Evolutionary conservation across 495 filamentous ascomycete species (phyloP), one percentile per base, ranked within the genome.

Genomic region (Daldinia concentrica): DNA sequence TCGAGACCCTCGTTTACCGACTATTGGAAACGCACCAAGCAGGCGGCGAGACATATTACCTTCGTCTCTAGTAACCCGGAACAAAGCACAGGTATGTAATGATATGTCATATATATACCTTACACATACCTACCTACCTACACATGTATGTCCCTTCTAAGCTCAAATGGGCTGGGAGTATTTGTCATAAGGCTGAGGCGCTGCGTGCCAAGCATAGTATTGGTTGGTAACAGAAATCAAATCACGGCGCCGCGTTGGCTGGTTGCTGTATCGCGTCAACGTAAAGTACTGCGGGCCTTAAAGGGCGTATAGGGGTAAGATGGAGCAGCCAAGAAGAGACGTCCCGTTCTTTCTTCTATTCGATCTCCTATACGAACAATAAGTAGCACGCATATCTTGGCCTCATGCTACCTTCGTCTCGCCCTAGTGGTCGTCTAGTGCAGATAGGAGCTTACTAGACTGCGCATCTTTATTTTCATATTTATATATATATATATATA

Each of bases 21-120:
- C 15, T 82, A 78, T 62, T 82, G 80, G 80, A 80, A 75, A 51
- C 73, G 73, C 37, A 79, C 78, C 9, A 82, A 79, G 63, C 70
- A 74, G 29, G 54, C 70, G 6, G 65, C 59, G 39, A 75, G 61
- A 52, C 71, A 66, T 39, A 74, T 82, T 56, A 78, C 74, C 2
- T 81, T 82, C 36, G 78, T 82, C n/a, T 65, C 77, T 36, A 78
- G 68, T 61, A 76, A 65, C 15, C 62, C 64, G 5, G 73, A 71
- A 15, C 69, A 71, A 45, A 17, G 50, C 29, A 17, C 62, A 68
- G 74, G 74, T 77, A 77, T 58, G 67, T 67, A 6, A 37, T 41
- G 26, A 45, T 19, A 43, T 55, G 24, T 60, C 24, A 57, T 24
- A 50, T n/a, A n/a, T n/a, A n/a, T n/a, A n/a, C n/a, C n/a, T n/a